Conservation (phyloP, 1,284 basidiomycete species). For the Lignosus rhinocerotis region DNA sequence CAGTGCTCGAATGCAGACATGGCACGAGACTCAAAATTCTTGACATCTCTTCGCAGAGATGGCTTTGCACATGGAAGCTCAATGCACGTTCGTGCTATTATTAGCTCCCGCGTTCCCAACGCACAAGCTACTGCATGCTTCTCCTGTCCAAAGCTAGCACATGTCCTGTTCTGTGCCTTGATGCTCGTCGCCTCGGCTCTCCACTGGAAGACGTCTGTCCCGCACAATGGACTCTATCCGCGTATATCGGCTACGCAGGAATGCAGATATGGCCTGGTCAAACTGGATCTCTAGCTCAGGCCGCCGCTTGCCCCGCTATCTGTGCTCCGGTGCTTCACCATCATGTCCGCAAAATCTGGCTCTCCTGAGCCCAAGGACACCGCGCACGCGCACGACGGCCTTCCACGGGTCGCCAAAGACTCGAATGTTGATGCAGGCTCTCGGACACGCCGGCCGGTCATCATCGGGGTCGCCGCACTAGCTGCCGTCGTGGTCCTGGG, state of each 20-base stretch:
- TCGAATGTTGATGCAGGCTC: neutral
- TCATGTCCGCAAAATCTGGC: slow-evolving; percentile 1
- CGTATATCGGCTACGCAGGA: no score
- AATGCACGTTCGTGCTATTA: neutral
- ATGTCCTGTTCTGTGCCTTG: neutral
- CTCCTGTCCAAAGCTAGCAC: neutral
- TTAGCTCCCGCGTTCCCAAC: neutral
- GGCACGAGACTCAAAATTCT: neutral
- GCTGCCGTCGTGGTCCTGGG: slow-evolving; percentile 24
- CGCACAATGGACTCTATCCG: no score
- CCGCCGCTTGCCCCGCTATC: no score
- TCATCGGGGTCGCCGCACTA: slow-evolving; percentile 9
- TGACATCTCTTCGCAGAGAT: neutral
- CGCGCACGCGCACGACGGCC: neutral
- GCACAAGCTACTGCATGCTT: neutral
- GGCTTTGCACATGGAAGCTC: neutral
- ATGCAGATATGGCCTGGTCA: no score
- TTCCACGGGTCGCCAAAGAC: neutral
- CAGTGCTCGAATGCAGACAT: no score
- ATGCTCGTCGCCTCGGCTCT: neutral
- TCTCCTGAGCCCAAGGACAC: neutral
- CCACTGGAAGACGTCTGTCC: neutral
- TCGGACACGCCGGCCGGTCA: neutral
- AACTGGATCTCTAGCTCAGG: no score
- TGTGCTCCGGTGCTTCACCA: neutral